Percentiles rank a stretch among this genome's conserved stretches.
phyloP scores from a whole-genome alignment of 2,329 filamentous ascomycete genomes.

The Leptosphaerulina australis region DNA sequence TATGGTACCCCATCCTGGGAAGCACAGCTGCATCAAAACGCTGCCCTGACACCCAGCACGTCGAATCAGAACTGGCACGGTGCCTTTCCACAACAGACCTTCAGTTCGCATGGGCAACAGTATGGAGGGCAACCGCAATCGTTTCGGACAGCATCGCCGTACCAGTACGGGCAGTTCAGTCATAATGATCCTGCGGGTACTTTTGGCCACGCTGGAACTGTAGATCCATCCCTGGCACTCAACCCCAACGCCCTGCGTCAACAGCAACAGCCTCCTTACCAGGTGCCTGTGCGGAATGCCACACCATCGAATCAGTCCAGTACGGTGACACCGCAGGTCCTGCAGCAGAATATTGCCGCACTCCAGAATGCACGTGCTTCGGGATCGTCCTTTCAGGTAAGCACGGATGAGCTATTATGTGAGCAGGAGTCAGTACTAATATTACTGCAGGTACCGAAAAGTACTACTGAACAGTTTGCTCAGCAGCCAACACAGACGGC shows the following conservation, averaged over 20 bases:
- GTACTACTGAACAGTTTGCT: conserved; percentile 34
- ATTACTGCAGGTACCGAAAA: conserved; percentile 32
- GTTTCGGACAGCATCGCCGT: conserved; percentile 40
- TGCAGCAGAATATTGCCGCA: conserved; percentile 33
- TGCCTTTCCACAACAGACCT: conserved; percentile 36
- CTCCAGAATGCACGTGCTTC: conserved; percentile 28
- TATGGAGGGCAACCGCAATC: conserved; percentile 32
- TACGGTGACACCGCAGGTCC: conserved; percentile 40
- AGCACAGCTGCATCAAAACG: conserved; percentile 35
- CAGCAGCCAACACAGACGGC: conserved; percentile 26
- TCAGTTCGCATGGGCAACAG: conserved; percentile 30
- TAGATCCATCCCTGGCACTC: conserved; percentile 37
- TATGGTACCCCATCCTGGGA: conserved; percentile 41
- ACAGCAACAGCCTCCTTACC: conserved; percentile 43
- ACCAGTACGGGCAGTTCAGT: conserved; percentile 42
- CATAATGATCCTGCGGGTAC: conserved; percentile 29
- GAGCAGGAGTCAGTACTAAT: conserved; percentile 20
- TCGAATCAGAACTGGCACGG: conserved; percentile 36
- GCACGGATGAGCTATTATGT: background rate
- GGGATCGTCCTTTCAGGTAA: conserved; percentile 41
- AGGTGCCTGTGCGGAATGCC: conserved; percentile 30
- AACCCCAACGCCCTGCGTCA: conserved; percentile 34
- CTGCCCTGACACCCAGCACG: conserved; percentile 27
- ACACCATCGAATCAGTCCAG: conserved; percentile 33
- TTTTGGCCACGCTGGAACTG: conserved; percentile 35